Evolutionary conservation across 164 flowering plant genomes (phyloP).

Genomic region (Chloranthus sessilifolius): DNA sequence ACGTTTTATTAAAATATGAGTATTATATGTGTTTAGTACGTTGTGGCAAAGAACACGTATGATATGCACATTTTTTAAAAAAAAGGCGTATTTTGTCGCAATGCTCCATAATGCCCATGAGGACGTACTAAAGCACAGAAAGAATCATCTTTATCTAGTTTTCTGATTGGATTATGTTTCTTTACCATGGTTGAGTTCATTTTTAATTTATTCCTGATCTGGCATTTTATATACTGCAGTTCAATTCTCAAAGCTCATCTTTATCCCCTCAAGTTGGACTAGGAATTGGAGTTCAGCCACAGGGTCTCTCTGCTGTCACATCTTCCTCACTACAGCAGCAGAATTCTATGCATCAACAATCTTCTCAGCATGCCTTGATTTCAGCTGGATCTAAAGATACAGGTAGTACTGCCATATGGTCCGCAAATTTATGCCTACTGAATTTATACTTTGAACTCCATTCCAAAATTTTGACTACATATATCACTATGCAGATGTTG

Average conservation of each 20-base stretch:
- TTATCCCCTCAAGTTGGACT: constrained; percentile 62
- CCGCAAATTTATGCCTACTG: neutral
- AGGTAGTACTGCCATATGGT: constrained; percentile 34
- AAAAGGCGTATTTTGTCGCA: too few relatives aligned
- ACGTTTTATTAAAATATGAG: too few relatives aligned
- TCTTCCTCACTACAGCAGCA: constrained; percentile 53
- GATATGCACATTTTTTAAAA: too few relatives aligned
- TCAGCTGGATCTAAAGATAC: constrained; percentile 48
- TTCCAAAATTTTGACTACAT: too few relatives aligned
- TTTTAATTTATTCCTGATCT: too few relatives aligned
- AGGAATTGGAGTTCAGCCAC: constrained; percentile 62
- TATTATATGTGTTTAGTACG: too few relatives aligned
- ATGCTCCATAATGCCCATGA: too few relatives aligned
- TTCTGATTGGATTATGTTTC: too few relatives aligned
- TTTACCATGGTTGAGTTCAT: too few relatives aligned
- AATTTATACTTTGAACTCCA: neutral
- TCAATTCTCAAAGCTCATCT: constrained; percentile 69
- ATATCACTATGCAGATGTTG: constrained; percentile 46
- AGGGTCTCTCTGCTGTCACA: constrained; percentile 42
- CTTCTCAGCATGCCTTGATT: constrained; percentile 42
- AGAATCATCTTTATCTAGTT: too few relatives aligned
- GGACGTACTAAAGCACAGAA: too few relatives aligned
- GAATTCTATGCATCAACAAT: constrained; percentile 44
- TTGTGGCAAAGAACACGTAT: too few relatives aligned
- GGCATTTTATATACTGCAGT: constrained; percentile 43